Evolutionary conservation across 495 filamentous ascomycete genomes (phyloP), one percentile per base, ranked within the genome.

Genomic region (Peziza echinospora): DNA sequence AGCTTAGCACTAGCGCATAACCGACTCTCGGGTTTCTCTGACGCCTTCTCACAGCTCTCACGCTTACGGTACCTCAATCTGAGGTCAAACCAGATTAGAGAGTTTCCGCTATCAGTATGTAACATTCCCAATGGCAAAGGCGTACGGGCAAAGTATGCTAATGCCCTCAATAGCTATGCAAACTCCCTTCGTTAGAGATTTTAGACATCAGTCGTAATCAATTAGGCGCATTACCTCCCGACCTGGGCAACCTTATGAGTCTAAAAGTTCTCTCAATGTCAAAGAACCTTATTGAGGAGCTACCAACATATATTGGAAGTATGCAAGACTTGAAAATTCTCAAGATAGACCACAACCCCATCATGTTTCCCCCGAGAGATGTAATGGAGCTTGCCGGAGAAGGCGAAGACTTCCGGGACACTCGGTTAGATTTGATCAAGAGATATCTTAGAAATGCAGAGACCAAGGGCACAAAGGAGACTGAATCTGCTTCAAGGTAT

Each of bases 21-120:
- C 60, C 76, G 77, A 44, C 64, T 93, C 17, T 70, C 77, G 26
- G 73, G 77, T 26, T 77, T 97, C 45, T 83, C 86, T 0, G 65
- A 73, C 25, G 75, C 80, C 25, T 84, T 97, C 52, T 71, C 79
- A n/a, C 78, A 83, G 54, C 92, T 89, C 62, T 79, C 72, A 25
- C 80, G 82, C 47, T 70, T 97, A 41, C 82, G 82, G 34, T 97
- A 97, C 58, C 75, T 97, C n/a, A 97, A 97, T 55, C 77, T 93
- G 44, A 70, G 87, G 51, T 77, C 77, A 41, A 97, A 97, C 58
- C 69, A 73, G 47, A 82, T 94, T 47, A 76, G 73, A 51, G 82
- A 93, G 58, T 89, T 97, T 58, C 87, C 87, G 5, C 68, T 76
- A 52, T 76, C 77, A 57, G 84, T 93, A 69, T 63, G 79, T 68